Evolutionary conservation across 768 basidiomycete species (phyloP), one percentile per base, ranked within the genome.

Genomic region (Rubroboletus pulcherrimus): DNA sequence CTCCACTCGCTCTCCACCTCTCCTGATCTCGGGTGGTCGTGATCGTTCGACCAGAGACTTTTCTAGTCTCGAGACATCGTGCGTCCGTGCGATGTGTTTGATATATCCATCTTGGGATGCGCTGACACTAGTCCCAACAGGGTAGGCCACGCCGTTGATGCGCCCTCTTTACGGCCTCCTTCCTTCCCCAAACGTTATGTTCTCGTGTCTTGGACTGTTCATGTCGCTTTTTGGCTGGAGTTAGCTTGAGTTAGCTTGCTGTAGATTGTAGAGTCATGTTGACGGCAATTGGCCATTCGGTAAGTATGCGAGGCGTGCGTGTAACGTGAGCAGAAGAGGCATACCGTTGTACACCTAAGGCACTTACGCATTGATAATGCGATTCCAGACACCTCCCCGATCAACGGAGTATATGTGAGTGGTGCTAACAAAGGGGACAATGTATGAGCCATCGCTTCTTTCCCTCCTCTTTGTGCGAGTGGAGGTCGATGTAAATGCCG

Each of bases 71-170:
- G 45, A 54, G 31, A 43, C 46, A 21, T 42, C 24, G 51, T 48
- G 45, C 17, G 42, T 49, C 30, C 26, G 38, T 51, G 43, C 26
- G 40, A 29, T 43, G 51, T 54, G 34, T 55, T 57, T 45, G 60
- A 51, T 60, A 65, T 67, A 49, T 60, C 61, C 47, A 55, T 58
- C 53, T 65, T 60, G 37, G 66, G 60, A 54, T 21, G 39, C 37
- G 45, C 44, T 56, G 34, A 21, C 26, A 34, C 39, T 46, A 53
- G 59, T 50, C 64, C 57, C 54, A 63, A 56, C 51, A 5, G 54
- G 55, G 61, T 10, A 59, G 51, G 56, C 57, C 71, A 66, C 60
- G 71, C 68, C 54, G 69, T 40, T 71, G 69, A 70, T 72, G 70
- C 70, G 70, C 68, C 66, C 57, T 53, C 30, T 34, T 66, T 69